Base-by-base conservation (phyloP, 495 filamentous ascomycete genomes). In the Podospora tetraspora region DNA sequence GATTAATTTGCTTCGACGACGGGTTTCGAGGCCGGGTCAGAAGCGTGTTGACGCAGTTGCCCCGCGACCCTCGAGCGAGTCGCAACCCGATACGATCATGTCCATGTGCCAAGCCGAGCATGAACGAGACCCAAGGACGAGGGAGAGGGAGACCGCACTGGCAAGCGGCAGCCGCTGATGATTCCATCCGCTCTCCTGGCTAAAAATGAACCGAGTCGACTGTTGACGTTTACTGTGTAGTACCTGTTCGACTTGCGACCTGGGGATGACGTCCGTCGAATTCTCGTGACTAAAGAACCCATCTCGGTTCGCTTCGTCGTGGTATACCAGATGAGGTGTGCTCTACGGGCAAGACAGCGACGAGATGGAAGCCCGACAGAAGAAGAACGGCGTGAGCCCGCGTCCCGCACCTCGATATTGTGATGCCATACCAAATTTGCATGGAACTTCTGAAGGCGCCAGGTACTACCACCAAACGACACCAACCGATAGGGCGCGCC, bases 1-100 rank as follows among this genome's bases (percentile, higher is more conserved):
- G 70, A 64, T 66, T 70, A 70, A 68, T 67, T 69, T 69, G 68
- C 60, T 61, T 66, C 16, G 59, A 63, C 57, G 58, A 66, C 62
- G 62, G 68, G 68, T 70, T 74, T 69, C 70, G 69, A 64, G 62
- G 57, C 62, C 65, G 24, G 62, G 52, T 10, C 37, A 21, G 27
- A 60, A 63, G 32, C 52, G n/a, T n/a, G n/a, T n/a, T n/a, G n/a
- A n/a, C n/a, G 29, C 66, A 62, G 59, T 66, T 61, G 64, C 9
- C 27, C 60, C 37, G 37, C 37, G 12, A 12, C 27, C 60, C 37
- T 13, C 37, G 12, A 12, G 32, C 32, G 16, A 43, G 43, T 52
- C 43, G 43, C 19, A 52, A 52, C 43, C 19, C 65, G 58, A 66
- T 66, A 66, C 57, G 65, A 66, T 66, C 27, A 32, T 43, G 65